A percentile compares a stretch with the other conserved stretches of the same genome.
These are phyloP conservation scores for Yamadazyma siamensis DNA, from an alignment of 1,139 yeast species.

Conservation along the genomic window DNA sequence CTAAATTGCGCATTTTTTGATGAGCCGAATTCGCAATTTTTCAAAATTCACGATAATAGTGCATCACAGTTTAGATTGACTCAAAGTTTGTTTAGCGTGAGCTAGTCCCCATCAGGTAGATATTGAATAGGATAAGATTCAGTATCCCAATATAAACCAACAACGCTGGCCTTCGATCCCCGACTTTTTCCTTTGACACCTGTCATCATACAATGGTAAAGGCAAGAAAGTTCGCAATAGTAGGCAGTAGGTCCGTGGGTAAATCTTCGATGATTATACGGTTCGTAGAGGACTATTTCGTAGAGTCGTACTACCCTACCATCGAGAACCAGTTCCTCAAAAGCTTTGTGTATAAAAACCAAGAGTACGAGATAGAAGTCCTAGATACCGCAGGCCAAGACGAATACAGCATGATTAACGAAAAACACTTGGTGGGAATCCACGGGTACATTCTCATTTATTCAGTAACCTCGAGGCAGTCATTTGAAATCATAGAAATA, in stretches of 20 bases:
- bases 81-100: too few species aligned
- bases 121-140: too few species aligned
- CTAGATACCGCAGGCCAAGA: conserved; percentile 96
- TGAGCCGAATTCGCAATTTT: too few species aligned
- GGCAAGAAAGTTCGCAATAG: conserved; percentile 81
- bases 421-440: conserved; percentile 77
- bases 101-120: too few species aligned
- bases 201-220: conserved; percentile 35
- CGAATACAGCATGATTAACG: conserved; percentile 81
- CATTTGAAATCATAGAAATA: conserved; percentile 74
- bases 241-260: conserved; percentile 89
- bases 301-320: conserved; percentile 89
- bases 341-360: conserved; percentile 64
- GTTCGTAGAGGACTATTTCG: conserved; percentile 84
- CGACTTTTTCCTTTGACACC: too few species aligned
- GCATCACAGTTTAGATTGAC: too few species aligned
- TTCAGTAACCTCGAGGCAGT: conserved; percentile 74
- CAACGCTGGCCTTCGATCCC: too few species aligned
- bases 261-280: conserved; percentile 84
- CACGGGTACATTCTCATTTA: conserved; percentile 84
- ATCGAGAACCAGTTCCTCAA: conserved; percentile 87
- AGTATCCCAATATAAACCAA: too few species aligned
- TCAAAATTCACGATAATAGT: too few species aligned
- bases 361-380: conserved; percentile 80
- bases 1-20: too few species aligned